phyloP scores from a whole-genome alignment of 148 eudicot genomes.

The Nepenthes mirabilis region DNA sequence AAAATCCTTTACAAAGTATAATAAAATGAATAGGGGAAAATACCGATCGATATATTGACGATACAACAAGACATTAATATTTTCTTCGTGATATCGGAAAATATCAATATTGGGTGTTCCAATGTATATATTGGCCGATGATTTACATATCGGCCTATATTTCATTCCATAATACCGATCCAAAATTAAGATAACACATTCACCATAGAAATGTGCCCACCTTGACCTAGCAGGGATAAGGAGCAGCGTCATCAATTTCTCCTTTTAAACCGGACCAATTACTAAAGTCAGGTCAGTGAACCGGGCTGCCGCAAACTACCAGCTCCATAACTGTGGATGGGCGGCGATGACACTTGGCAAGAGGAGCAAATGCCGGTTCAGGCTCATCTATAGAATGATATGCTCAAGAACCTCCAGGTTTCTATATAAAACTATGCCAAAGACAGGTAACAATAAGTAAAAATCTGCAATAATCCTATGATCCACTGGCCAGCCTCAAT shows the following conservation, averaged over 20 bases:
- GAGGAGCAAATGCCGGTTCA: conserved; percentile 32
- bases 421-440: conserved; percentile 3
- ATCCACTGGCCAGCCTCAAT: no score
- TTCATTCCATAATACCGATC: conserved; percentile 5
- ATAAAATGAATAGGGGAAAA: no score
- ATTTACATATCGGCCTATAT: no score
- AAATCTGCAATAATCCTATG: background rate
- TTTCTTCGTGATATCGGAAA: no score
- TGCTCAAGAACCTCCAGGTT: conserved; percentile 14
- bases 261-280: conserved; percentile 30
- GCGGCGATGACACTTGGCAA: conserved; percentile 33
- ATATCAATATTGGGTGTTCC: no score
- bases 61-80: no score
- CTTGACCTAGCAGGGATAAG: conserved; percentile 99
- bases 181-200: conserved; percentile 62
- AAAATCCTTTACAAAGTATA: no score
- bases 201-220: conserved; percentile 77
- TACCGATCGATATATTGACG: no score
- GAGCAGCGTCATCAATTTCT: conserved; percentile 64
- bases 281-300: conserved; percentile 49
- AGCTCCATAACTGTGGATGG: conserved; percentile 79
- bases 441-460: background rate
- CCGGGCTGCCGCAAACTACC: conserved; percentile 78
- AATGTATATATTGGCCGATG: no score
- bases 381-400: conserved; percentile 16